Percentiles rank a stretch among this genome's conserved stretches.
Conservation (phyloP, 768 basidiomycete genomes). For the Boletus rubropictus region DNA sequence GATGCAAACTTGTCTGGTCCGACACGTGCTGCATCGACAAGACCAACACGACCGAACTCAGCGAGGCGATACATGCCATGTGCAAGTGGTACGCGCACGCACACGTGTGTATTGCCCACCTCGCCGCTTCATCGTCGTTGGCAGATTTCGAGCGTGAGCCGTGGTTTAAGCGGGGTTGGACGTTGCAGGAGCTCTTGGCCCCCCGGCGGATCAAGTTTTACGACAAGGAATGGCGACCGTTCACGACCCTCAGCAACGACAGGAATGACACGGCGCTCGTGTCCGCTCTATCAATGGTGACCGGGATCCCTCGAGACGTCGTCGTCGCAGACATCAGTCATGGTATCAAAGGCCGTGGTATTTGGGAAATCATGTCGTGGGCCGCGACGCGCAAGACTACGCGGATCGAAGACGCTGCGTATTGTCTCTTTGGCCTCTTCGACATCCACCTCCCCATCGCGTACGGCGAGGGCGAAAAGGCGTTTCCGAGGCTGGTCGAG, state of each 20-base stretch:
- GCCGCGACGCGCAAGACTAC: conserved; percentile 28
- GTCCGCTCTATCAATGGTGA: conserved; percentile 11
- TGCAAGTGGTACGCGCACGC: conserved; percentile 29
- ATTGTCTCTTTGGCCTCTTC: conserved; percentile 27
- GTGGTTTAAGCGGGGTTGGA: conserved; percentile 27
- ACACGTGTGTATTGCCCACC: conserved; percentile 26
- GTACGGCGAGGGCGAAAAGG: conserved; percentile 30
- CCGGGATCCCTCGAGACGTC: conserved; percentile 14
- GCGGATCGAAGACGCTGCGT: conserved; percentile 25
- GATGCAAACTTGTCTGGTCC: conserved; percentile 24
- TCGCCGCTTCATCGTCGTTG: conserved; percentile 12
- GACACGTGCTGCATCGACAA: conserved; percentile 31
- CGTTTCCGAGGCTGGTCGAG: conserved; percentile 25
- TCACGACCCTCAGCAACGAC: conserved; percentile 15
- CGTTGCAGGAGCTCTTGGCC: conserved; percentile 25
- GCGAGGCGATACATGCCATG: conserved; percentile 30
- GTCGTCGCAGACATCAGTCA: conserved; percentile 19
- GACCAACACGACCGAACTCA: conserved; percentile 21
- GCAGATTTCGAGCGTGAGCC: conserved; percentile 15
- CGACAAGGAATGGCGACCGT: conserved; percentile 16
- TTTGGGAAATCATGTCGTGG: conserved; percentile 29
- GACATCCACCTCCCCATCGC: conserved; percentile 18
- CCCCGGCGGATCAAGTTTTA: conserved; percentile 26
- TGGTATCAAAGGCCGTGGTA: conserved; percentile 10
- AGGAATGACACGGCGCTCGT: conserved; percentile 7